Evolutionary conservation across 768 basidiomycete genomes (phyloP), one percentile per base, ranked within the genome.

Genomic region (Solioccasus polychromus): DNA sequence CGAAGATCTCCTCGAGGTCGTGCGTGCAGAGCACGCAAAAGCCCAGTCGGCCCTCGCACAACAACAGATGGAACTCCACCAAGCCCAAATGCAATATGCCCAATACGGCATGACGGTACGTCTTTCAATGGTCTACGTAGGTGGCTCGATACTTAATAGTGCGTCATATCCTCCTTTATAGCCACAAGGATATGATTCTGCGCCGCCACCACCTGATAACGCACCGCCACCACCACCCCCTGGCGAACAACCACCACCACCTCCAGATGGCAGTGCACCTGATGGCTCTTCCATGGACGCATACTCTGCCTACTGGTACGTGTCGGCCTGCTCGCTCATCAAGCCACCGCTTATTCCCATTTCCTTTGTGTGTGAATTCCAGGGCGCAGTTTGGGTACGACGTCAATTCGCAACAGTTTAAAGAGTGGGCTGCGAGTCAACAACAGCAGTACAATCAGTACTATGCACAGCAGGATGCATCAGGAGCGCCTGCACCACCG

Each of bases 331-430:
- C 46, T 19, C n/a, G 31, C 19, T 11, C 17, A 22, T 24, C 1
- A 3, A 18, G 31, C 20, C 34, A n/a, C n/a, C n/a, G n/a, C n/a
- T n/a, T 9, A 28, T 28, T 28, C 8, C 7, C 28, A 28, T 28
- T 12, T 28, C 28, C n/a, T n/a, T n/a, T n/a, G n/a, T n/a, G n/a
- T n/a, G n/a, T n/a, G n/a, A 35, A 26, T 32, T 32, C 41, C 8
- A 89, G 88, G 88, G 83, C 88, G 49, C 82, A 84, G 5, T 89
- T 88, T 57, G 88, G 88, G 10, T 91, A 91, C 63, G 89, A 92
- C 55, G 83, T 90, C 48, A 91, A 90, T 60, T 86, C 89, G 3
- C 58, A 76, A 2, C 78, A 89, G 55, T 91, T 90, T 63, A 89
- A 88, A 62, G 79, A 86, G 55, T 90, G 88, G 88, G 79, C 79